Percentiles rank a stretch among this genome's conserved stretches.
Conservation (phyloP, 2,329 filamentous ascomycete species). For the Diaporthe batatas region DNA sequence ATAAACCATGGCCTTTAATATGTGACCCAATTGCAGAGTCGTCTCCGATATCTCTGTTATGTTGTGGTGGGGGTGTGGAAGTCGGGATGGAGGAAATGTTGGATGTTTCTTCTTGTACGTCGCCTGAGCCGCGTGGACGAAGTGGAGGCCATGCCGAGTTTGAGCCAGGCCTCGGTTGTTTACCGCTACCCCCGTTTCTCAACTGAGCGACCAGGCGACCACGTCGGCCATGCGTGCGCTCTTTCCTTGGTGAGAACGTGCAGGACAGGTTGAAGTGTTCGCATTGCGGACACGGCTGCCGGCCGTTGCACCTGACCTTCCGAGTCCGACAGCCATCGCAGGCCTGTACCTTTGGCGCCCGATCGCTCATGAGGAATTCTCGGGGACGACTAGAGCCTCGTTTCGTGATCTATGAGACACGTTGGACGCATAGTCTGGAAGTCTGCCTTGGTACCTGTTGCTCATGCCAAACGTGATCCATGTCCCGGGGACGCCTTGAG, state of each 20-base stretch:
- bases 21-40: not conserved
- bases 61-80: not conserved
- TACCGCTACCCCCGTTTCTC: not conserved
- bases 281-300: slow-evolving; percentile 58
- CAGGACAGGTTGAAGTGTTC: slow-evolving; percentile 59
- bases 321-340: slow-evolving; percentile 44
- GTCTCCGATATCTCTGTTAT: not conserved
- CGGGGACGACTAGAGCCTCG: too few relatives aligned
- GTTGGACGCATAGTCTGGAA: not conserved
- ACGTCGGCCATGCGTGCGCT: slow-evolving; percentile 45
- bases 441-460: not conserved
- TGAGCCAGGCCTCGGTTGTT: not conserved
- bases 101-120: not conserved
- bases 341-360: slow-evolving; percentile 30
- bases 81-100: not conserved
- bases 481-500: not conserved
- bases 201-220: slow-evolving; percentile 7
- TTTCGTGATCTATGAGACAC: not conserved
- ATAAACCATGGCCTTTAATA: not conserved
- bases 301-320: slow-evolving; percentile 52
- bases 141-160: slow-evolving; percentile 4
- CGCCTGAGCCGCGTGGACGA: slow-evolving; percentile 15
- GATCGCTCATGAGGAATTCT: not conserved
- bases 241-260: slow-evolving; percentile 56
- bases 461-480: not conserved